Percentiles rank a stretch among this genome's conserved stretches.
These are phyloP conservation scores for Lichina pygmaea DNA, from an alignment of 495 filamentous ascomycete species.

Conservation along the genomic window DNA sequence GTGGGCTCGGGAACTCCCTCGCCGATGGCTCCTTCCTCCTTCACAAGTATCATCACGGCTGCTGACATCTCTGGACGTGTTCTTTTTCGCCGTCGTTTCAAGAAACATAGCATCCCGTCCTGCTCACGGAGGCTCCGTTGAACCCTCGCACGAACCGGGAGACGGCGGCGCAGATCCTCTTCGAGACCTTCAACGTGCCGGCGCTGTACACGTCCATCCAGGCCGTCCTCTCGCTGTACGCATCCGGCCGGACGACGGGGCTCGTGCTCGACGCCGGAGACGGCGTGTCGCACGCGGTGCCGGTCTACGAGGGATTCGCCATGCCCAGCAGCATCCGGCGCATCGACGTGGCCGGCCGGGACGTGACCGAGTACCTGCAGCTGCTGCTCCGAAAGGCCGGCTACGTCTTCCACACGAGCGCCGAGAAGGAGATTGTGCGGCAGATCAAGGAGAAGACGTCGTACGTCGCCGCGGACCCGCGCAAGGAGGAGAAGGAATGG, in stretches of 20 bases:
- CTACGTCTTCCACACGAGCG: conserved; percentile 87
- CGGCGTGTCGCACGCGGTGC: conserved; percentile 90
- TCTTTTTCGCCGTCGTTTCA: neutral
- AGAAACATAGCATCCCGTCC: conserved; percentile 54
- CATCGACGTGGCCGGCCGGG: conserved; percentile 93
- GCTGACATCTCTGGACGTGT: neutral
- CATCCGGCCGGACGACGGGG: conserved; percentile 85
- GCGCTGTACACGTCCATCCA: conserved; percentile 93
- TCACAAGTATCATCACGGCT: too few relatives aligned
- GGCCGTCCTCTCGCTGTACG: conserved; percentile 87
- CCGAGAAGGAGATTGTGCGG: conserved; percentile 92
- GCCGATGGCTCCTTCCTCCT: too few relatives aligned
- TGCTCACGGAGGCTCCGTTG: conserved; percentile 87
- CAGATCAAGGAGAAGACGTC: conserved; percentile 87
- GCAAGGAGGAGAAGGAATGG: conserved; percentile 93
- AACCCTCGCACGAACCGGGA: conserved; percentile 93
- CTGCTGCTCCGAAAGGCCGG: conserved; percentile 74
- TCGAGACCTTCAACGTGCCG: conserved; percentile 97
- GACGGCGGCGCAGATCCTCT: conserved; percentile 88
- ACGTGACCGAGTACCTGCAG: conserved; percentile 92
- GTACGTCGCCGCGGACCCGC: conserved; percentile 81
- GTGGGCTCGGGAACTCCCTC: too few relatives aligned
- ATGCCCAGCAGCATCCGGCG: conserved; percentile 82
- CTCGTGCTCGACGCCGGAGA: conserved; percentile 90
- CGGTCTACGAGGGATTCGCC: conserved; percentile 93